A percentile compares a stretch with the other conserved stretches of the same genome.
Evolutionary conservation across 768 basidiomycete species (phyloP).

Genomic region (Mycena latifolia): DNA sequence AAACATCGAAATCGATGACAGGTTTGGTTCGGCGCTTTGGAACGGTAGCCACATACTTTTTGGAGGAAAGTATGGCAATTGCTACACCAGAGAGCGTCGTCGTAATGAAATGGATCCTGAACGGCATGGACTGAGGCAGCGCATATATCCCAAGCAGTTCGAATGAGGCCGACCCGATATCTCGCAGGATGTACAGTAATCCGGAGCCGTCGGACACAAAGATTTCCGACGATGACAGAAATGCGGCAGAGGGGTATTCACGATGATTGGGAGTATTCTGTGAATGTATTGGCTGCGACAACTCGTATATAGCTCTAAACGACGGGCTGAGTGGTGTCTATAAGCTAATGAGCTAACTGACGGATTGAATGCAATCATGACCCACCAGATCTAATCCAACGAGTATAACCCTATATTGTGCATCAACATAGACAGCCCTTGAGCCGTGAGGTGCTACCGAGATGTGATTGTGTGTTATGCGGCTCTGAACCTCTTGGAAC

Average conservation of each 20-base stretch:
- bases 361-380: slow-evolving; percentile 4
- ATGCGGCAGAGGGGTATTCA: slow-evolving; percentile 83
- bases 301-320: slow-evolving; percentile 68
- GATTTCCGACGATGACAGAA: slow-evolving; percentile 61
- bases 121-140: slow-evolving; percentile 56
- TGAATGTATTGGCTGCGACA: slow-evolving; percentile 66
- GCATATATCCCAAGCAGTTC: slow-evolving; percentile 66
- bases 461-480: slow-evolving; percentile 89
- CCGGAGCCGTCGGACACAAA: slow-evolving; percentile 81
- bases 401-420: slow-evolving; percentile 68
- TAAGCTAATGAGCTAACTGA: not conserved
- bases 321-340: slow-evolving; percentile 65
- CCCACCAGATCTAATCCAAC: slow-evolving; percentile 73
- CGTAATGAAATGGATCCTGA: slow-evolving; percentile 58
- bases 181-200: slow-evolving; percentile 69
- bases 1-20: slow-evolving; percentile 70
- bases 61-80: slow-evolving; percentile 70
- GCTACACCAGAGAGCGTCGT: slow-evolving; percentile 53
- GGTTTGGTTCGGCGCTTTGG: slow-evolving; percentile 33
- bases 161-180: slow-evolving; percentile 54
- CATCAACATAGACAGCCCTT: slow-evolving; percentile 77
- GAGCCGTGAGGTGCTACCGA: slow-evolving; percentile 58
- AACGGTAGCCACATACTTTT: slow-evolving; percentile 51
- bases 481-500: slow-evolving; percentile 86
- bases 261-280: slow-evolving; percentile 56